Conservation (phyloP, 495 filamentous ascomycete genomes). For the Bacidia rubella region DNA sequence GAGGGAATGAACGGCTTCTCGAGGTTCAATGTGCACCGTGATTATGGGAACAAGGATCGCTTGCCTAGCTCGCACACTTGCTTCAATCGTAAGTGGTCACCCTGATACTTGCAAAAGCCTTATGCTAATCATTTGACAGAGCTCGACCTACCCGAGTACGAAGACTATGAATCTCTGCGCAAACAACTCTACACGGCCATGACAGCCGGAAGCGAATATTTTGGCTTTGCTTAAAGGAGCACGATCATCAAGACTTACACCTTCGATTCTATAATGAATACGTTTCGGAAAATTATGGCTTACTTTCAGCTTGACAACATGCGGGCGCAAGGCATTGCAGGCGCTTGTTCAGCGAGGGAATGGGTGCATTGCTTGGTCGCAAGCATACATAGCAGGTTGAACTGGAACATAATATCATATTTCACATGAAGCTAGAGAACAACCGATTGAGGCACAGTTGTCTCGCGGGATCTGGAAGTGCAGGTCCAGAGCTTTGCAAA, state of each 20-base stretch:
- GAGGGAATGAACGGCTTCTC: constrained; percentile 99
- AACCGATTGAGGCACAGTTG: neutral
- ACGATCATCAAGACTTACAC: neutral
- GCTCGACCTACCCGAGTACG: constrained; percentile 97
- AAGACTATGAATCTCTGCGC: constrained; percentile 83
- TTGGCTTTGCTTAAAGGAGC: constrained; percentile 91
- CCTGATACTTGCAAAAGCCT: constrained; percentile 1
- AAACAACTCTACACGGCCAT: constrained; percentile 85
- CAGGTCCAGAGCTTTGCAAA: neutral
- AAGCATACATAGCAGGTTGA: neutral
- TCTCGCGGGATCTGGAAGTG: neutral
- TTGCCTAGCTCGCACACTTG: constrained; percentile 95
- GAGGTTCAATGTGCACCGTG: constrained; percentile 96
- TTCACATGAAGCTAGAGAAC: neutral
- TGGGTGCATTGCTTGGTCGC: neutral
- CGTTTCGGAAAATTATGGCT: neutral
- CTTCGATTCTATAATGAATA: neutral
- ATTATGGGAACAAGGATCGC: constrained; percentile 95
- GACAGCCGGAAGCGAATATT: constrained; percentile 92
- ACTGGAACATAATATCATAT: too few species aligned
- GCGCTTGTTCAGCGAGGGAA: neutral
- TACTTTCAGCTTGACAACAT: neutral
- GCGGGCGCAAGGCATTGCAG: too few species aligned
- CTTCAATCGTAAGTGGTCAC: constrained; percentile 89
- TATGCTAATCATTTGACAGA: constrained; percentile 43